Percentiles rank a stretch among this genome's conserved stretches.
Evolutionary conservation across 2,329 filamentous ascomycete species (phyloP).

Genomic region (Furcasterigmium sp.): DNA sequence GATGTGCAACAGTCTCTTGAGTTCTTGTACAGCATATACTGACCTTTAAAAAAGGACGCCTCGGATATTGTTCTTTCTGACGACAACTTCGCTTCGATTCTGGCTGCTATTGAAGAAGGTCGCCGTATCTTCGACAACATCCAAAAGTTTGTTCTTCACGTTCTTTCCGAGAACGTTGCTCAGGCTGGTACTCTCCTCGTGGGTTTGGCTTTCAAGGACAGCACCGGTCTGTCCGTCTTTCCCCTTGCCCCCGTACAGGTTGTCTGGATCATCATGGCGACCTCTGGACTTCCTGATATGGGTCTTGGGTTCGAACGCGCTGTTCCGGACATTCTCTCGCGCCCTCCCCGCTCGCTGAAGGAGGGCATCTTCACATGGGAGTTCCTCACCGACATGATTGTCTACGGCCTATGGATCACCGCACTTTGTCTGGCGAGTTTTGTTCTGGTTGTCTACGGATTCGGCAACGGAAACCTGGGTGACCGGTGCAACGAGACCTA

Average conservation of each 20-base stretch:
- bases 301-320: slow-evolving; percentile 61
- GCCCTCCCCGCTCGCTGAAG: slow-evolving; percentile 42
- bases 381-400: slow-evolving; percentile 53
- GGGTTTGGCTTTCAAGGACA: slow-evolving; percentile 60
- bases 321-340: slow-evolving; percentile 54
- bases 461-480: slow-evolving; percentile 51
- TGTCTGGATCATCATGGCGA: slow-evolving; percentile 69
- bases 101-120: slow-evolving; percentile 59
- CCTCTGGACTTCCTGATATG: slow-evolving; percentile 62
- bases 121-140: slow-evolving; percentile 63
- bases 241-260: slow-evolving; percentile 62
- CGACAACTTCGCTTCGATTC: slow-evolving; percentile 61
- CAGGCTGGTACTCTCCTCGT: slow-evolving; percentile 59
- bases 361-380: slow-evolving; percentile 53
- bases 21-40: too few species aligned
- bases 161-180: slow-evolving; percentile 57
- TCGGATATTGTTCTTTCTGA: slow-evolving; percentile 58
- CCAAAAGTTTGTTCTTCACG: slow-evolving; percentile 57
- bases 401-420: slow-evolving; percentile 57
- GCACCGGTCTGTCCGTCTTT: slow-evolving; percentile 54
- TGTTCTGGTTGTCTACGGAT: slow-evolving; percentile 57
- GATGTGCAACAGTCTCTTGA: too few species aligned
- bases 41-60: slow-evolving; percentile 38
- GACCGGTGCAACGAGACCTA: slow-evolving; percentile 55
- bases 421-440: slow-evolving; percentile 43